Conservation (phyloP, 192 early-diverging fungal genomes). For the Chytriomyces sp. region DNA sequence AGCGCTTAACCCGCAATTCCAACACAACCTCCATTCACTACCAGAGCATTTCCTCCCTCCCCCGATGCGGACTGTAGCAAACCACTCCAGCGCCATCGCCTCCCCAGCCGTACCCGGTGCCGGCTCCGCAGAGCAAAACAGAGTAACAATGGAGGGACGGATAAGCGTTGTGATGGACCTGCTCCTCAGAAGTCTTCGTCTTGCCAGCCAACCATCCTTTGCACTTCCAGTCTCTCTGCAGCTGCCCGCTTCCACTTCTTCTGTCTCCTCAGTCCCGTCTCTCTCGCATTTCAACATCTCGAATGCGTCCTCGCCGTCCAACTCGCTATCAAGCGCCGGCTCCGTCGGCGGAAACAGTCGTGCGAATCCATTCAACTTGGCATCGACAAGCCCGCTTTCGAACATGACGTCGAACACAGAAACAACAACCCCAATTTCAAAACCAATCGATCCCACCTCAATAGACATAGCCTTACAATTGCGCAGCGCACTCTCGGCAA, state of each 20-base stretch:
- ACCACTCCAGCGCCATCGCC: neutral
- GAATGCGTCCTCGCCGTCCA: neutral
- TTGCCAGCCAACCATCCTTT: neutral
- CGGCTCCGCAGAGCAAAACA: neutral
- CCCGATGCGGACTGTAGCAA: no score
- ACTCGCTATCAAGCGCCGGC: neutral
- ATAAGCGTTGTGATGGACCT: constrained; percentile 12
- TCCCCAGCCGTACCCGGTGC: neutral
- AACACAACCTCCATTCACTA: no score
- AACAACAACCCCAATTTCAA: neutral
- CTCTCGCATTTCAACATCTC: neutral
- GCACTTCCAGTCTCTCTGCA: neutral
- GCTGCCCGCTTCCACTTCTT: neutral
- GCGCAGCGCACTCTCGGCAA: neutral
- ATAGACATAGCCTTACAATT: neutral
- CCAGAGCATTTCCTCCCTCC: no score
- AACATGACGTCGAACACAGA: neutral
- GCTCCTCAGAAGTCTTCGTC: constrained; percentile 3
- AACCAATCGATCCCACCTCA: neutral
- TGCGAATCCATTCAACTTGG: neutral
- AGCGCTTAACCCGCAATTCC: no score
- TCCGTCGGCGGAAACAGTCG: neutral
- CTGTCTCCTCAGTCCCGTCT: no score
- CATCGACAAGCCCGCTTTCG: neutral
- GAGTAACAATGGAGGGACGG: constrained; percentile 18